Base-by-base conservation (phyloP, 2,329 filamentous ascomycete genomes). In the Bipolaris cookei region DNA sequence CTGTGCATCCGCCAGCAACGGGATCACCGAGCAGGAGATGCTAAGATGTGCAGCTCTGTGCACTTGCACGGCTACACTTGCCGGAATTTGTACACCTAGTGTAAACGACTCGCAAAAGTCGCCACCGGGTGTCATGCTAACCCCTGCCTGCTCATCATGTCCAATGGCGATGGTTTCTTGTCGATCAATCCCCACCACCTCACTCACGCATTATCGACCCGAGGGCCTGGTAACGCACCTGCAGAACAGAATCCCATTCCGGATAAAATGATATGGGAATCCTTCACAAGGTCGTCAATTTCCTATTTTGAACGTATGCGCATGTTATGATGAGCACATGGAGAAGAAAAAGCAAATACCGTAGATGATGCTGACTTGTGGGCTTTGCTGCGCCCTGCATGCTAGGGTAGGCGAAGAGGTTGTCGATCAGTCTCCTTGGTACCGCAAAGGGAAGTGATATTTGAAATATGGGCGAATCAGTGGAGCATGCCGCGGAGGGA, bases 151-250 rank as follows among this genome's bases (percentile, higher is more conserved):
- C 38, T 32, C 16, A 25, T 42, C 43, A 30, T 25, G 7, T 28
- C 25, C 42, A 25, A 47, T 42, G 38, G 16, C 35, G 16, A 4
- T 42, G 38, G 34, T 16, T 14, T 37, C 21, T 50, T 16, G 34
- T 46, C 50, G 41, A 50, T 54, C 51, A 43, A 53, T 51, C 44
- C 8, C 39, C 37, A 28, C 34, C 35, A 45, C 56, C 49, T 59
- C 49, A 62, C 32, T 54, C 49, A 30, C 54, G 52, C 56, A 30
- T 56, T 51, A 59, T 59, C 46, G 59, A 59, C 28, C 56, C 59
- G 44, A 30, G 20, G 38, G 16, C 28, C 30, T 50, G 56, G 59
- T 59, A 59, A 42, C 52, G 48, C 51, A 45, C 52, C 25, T 46
- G 56, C 46, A 51, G 28, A 8, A 56, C 25, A 16, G n/a, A 43